Evolutionary conservation across 208 protist species (phyloP).

Genomic region (Crithidia acanthocephali): DNA sequence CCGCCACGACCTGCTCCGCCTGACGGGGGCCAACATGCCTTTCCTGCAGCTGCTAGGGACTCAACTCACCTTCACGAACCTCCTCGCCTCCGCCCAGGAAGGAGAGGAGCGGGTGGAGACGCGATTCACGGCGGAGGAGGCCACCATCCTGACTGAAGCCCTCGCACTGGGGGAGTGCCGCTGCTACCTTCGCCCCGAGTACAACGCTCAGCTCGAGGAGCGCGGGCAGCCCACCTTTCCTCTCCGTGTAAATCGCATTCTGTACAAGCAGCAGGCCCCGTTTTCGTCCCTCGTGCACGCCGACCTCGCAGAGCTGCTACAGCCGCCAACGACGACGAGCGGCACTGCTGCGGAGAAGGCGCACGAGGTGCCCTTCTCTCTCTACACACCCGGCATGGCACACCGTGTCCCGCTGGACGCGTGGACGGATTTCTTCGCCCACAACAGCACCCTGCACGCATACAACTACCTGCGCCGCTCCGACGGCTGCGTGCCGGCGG

Average conservation of each 20-base stretch:
- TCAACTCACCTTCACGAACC: constrained; percentile 69
- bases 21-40: constrained; percentile 34
- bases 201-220: constrained; percentile 41
- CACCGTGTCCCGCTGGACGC: constrained; percentile 16
- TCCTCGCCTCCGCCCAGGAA: constrained; percentile 61
- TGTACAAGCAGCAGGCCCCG: constrained; percentile 52
- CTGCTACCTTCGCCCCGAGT: constrained; percentile 46
- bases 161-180: constrained; percentile 80
- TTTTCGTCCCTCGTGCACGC: constrained; percentile 71
- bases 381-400: constrained; percentile 16
- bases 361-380: constrained; percentile 20
- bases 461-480: constrained; percentile 78
- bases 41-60: constrained; percentile 70
- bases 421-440: constrained; percentile 44
- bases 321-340: neutral
- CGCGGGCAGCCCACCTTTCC: constrained; percentile 38
- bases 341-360: neutral
- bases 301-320: constrained; percentile 41
- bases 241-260: constrained; percentile 41
- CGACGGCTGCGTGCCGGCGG: constrained; percentile 50
- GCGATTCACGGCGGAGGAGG: constrained; percentile 57
- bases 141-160: constrained; percentile 60
- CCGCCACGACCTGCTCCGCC: constrained; percentile 55
- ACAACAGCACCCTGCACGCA: constrained; percentile 77
- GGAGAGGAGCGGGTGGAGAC: constrained; percentile 77